Evolutionary conservation across 2,329 filamentous ascomycete species (phyloP), one percentile per base, ranked within the genome.

Genomic region (Neonectria ditissima): DNA sequence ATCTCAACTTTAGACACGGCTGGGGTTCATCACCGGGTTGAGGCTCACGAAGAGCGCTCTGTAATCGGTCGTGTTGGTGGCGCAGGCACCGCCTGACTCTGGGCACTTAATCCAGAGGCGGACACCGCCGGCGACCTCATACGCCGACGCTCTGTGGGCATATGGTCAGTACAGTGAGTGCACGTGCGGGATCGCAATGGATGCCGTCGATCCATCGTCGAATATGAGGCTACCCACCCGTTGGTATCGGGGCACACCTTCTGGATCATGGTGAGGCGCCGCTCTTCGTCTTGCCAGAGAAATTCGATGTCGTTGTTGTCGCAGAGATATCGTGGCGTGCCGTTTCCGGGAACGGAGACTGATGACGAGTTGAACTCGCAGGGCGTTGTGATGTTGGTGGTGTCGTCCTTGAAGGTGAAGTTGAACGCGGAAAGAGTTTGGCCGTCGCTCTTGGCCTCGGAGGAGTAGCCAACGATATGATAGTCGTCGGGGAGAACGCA

Each of bases 291-390:
- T 13, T 71, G 47, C 76, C 75, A 85, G 66, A 84, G 80, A 64
- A 86, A 86, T 63, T 81, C 74, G 65, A 83, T 75, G 9, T 73
- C 56, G 1, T 54, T 10, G 69, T 83, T 71, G 45, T 82, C 79
- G 69, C 84, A 86, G 20, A 79, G 70, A 57, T 78, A 86, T 39
- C 82, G 76, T 10, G 77, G 69, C 2, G 76, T 73, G 8, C 65
- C 62, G 30, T 57, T 57, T 6, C 63, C 50, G 6, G 28, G 37
- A 13, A 69, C 58, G 9, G 80, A 76, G 37, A 67, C 66, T 3
- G 83, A 84, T 7, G 77, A 78, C 18, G 77, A 75, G 70, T 86
- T 83, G 71, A 77, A 79, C 39, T 77, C 73, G 74, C 84, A 86
- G 1, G 65, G 62, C 10, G 82, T 83, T n/a, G 72, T 69, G 51